Conservation (phyloP, 176 grass and related monocot genomes). For the Aegilops sharonensis region DNA sequence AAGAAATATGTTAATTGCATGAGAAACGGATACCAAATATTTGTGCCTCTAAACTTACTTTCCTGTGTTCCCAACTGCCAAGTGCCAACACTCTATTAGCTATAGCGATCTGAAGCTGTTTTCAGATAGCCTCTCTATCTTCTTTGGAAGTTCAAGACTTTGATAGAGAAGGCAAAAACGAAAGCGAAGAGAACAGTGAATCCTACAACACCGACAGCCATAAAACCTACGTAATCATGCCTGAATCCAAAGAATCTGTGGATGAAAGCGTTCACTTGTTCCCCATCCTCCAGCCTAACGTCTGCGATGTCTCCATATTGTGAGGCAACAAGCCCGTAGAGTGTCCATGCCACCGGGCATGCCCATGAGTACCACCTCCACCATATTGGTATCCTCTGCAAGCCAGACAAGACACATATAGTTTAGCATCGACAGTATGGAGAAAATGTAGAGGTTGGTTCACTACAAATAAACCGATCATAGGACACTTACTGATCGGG, state of each 20-base stretch:
- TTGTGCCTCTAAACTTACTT: constrained; percentile 1
- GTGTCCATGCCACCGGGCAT: constrained; percentile 82
- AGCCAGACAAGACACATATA: constrained; percentile 25
- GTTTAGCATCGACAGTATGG: constrained; percentile 12
- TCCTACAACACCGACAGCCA: constrained; percentile 66
- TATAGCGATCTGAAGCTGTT: neutral
- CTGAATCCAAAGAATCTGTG: constrained; percentile 57
- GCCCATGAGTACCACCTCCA: constrained; percentile 97
- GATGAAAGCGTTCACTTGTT: constrained; percentile 57
- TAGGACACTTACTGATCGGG: constrained; percentile 65
- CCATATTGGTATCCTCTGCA: constrained; percentile 97
- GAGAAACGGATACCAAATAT: neutral
- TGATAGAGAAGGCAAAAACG: constrained; percentile 60
- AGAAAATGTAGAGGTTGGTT: neutral
- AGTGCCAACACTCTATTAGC: constrained; percentile 10
- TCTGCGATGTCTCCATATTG: constrained; percentile 64
- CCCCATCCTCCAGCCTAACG: constrained; percentile 3
- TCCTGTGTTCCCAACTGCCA: neutral
- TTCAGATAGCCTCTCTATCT: constrained; percentile 31
- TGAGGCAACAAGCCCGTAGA: constrained; percentile 83
- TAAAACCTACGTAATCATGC: constrained; percentile 65
- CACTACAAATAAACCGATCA: neutral
- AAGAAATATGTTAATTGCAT: neutral
- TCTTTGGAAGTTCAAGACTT: constrained; percentile 66
- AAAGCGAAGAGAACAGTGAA: constrained; percentile 61